These are phyloP conservation scores for Deinandra increscens DNA, from an alignment of 129 eudicot species.

Conservation along the genomic window DNA sequence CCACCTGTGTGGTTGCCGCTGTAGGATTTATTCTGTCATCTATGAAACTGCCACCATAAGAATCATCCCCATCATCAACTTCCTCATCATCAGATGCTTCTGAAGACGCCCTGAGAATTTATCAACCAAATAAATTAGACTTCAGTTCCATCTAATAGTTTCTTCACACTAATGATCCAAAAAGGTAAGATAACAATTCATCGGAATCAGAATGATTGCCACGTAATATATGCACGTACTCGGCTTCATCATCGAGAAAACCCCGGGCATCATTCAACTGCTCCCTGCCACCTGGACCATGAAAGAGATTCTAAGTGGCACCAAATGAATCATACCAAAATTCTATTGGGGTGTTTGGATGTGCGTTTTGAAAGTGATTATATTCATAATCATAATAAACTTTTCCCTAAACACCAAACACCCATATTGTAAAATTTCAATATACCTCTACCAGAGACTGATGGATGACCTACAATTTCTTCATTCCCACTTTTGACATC, in stretches of 20 bases:
- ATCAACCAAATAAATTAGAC: constrained; percentile 7
- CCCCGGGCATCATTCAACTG: constrained; percentile 38
- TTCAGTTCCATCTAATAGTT: neutral
- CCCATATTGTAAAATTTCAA: too few species aligned
- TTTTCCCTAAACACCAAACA: neutral
- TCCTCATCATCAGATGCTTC: constrained; percentile 76
- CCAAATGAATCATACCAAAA: neutral
- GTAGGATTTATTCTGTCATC: constrained; percentile 69
- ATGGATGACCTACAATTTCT: constrained; percentile 23
- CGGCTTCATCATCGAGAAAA: constrained; percentile 86
- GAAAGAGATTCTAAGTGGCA: constrained; percentile 5
- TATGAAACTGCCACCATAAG: constrained; percentile 77
- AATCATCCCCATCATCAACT: constrained; percentile 41
- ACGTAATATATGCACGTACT: constrained; percentile 49
- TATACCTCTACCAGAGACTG: constrained; percentile 43
- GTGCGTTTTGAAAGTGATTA: constrained; percentile 4
- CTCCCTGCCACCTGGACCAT: constrained; percentile 48
- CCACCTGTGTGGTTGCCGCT: constrained; percentile 47
- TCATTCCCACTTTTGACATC: constrained; percentile 34
- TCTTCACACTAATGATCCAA: neutral
- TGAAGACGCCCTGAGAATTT: constrained; percentile 63
- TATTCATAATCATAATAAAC: neutral
- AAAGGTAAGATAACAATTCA: neutral
- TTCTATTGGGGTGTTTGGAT: neutral
- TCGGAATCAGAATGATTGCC: neutral